phyloP scores from a whole-genome alignment of 2,329 filamentous ascomycete species.

The Ceratocystis cubensis region DNA sequence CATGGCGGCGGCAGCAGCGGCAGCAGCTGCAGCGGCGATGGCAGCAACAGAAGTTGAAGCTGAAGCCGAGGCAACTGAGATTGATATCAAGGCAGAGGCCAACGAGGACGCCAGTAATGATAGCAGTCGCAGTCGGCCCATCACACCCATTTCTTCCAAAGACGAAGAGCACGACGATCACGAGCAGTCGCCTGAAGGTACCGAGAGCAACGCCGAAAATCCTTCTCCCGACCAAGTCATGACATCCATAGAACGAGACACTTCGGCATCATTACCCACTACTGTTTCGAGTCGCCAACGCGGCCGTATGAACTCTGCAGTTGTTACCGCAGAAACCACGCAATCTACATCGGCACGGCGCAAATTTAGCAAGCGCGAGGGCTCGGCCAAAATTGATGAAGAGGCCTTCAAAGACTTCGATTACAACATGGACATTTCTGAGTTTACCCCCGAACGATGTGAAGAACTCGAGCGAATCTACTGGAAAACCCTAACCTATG shows the following conservation, averaged over 20 bases:
- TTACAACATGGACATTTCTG: slow-evolving; percentile 74
- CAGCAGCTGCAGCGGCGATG: slow-evolving; percentile 27
- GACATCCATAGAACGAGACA: slow-evolving; percentile 33
- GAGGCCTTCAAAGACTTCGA: slow-evolving; percentile 83
- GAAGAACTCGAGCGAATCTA: slow-evolving; percentile 90
- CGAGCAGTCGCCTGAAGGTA: slow-evolving; percentile 26
- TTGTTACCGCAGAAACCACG: slow-evolving; percentile 35
- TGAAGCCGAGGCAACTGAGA: slow-evolving; percentile 3
- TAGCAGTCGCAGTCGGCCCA: slow-evolving; percentile 23
- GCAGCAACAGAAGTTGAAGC: slow-evolving; percentile 21
- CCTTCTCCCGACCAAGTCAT: slow-evolving; percentile 29
- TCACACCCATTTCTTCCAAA: slow-evolving; percentile 9
- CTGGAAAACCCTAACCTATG: slow-evolving; percentile 95
- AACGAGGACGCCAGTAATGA: slow-evolving; percentile 23
- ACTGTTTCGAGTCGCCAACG: slow-evolving; percentile 16
- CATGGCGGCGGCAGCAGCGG: slow-evolving; percentile 28
- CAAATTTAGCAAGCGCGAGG: slow-evolving; percentile 71
- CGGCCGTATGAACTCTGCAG: slow-evolving; percentile 37
- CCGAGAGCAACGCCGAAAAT: background rate
- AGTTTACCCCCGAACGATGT: slow-evolving; percentile 82
- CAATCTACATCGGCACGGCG: slow-evolving; percentile 76
- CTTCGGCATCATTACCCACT: slow-evolving; percentile 23
- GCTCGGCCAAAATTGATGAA: slow-evolving; percentile 71
- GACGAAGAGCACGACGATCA: slow-evolving; percentile 26
- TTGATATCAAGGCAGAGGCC: slow-evolving; percentile 27